Conservation (phyloP, 768 basidiomycete species). For the Pilatotrama ljubarskyi region DNA sequence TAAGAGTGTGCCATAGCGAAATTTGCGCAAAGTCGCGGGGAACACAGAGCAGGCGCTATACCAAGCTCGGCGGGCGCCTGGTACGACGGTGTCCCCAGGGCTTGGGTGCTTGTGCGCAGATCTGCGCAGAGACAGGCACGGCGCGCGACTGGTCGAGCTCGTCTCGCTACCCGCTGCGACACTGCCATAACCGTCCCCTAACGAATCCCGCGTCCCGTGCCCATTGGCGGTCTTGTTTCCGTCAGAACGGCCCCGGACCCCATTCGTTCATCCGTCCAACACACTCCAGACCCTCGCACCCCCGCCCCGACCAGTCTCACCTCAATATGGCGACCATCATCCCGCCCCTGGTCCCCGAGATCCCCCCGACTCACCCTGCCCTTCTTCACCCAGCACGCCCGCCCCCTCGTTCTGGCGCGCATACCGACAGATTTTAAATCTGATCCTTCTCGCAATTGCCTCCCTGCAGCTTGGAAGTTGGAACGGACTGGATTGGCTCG, state of each 20-base stretch:
- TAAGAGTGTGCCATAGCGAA: not conserved
- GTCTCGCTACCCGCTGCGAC: no score
- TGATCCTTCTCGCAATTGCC: not conserved
- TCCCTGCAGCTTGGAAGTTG: not conserved
- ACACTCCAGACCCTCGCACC: not conserved
- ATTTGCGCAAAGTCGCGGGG: not conserved
- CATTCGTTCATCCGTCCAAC: slow-evolving; percentile 5
- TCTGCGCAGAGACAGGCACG: no score
- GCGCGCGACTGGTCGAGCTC: no score
- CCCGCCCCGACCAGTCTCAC: slow-evolving; percentile 2
- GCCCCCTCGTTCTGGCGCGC: no score
- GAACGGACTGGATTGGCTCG: not conserved
- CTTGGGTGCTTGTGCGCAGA: no score
- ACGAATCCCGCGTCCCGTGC: not conserved
- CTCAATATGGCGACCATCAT: slow-evolving; percentile 17
- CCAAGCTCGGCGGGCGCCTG: not conserved
- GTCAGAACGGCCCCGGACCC: slow-evolving; percentile 1
- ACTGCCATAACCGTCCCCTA: not conserved
- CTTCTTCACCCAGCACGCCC: not conserved
- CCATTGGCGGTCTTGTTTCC: not conserved
- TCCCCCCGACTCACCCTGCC: not conserved
- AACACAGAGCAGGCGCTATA: not conserved
- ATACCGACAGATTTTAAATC: not conserved
- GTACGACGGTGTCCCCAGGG: no score
- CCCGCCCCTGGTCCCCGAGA: not conserved